phyloP scores from a whole-genome alignment of 2,329 filamentous ascomycete genomes.

The Cordyceps militaris region DNA sequence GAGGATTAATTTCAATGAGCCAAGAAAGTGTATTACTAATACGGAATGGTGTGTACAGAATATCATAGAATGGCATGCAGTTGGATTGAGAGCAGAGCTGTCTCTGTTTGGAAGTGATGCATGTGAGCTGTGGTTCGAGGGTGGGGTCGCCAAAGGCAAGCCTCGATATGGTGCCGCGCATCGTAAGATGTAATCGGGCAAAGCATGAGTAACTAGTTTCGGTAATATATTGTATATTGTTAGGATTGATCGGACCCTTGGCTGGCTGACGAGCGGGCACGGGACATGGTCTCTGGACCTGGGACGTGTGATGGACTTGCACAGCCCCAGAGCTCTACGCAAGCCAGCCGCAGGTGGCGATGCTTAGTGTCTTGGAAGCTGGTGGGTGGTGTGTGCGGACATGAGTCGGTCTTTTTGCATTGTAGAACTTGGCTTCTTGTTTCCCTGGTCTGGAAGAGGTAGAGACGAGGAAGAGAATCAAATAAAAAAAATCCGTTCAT shows the following conservation, averaged over 20 bases:
- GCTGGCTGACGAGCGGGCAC: neutral
- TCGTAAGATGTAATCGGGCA: neutral
- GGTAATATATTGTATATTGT: neutral
- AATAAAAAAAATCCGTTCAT: too few species aligned
- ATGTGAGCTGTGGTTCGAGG: neutral
- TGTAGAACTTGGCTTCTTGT: too few species aligned
- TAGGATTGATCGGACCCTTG: neutral
- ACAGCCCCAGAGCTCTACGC: conserved; percentile 6
- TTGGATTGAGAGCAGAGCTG: neutral
- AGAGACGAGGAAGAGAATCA: too few species aligned
- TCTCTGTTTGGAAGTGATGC: neutral
- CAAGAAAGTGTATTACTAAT: conserved; percentile 10
- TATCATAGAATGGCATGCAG: neutral
- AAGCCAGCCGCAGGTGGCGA: neutral
- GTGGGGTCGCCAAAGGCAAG: too few species aligned
- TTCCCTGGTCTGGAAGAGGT: too few species aligned
- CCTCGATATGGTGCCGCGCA: neutral
- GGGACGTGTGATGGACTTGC: neutral
- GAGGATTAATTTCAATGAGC: conserved; percentile 26
- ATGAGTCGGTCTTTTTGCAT: too few species aligned
- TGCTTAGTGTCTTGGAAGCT: neutral
- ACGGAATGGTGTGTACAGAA: neutral
- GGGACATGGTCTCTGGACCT: neutral
- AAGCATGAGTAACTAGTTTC: neutral
- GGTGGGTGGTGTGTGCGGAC: too few species aligned